A percentile compares a stretch with the other conserved stretches of the same genome.
Evolutionary conservation across 2,329 filamentous ascomycete species (phyloP).

Genomic region (Escovopsis sp.): DNA sequence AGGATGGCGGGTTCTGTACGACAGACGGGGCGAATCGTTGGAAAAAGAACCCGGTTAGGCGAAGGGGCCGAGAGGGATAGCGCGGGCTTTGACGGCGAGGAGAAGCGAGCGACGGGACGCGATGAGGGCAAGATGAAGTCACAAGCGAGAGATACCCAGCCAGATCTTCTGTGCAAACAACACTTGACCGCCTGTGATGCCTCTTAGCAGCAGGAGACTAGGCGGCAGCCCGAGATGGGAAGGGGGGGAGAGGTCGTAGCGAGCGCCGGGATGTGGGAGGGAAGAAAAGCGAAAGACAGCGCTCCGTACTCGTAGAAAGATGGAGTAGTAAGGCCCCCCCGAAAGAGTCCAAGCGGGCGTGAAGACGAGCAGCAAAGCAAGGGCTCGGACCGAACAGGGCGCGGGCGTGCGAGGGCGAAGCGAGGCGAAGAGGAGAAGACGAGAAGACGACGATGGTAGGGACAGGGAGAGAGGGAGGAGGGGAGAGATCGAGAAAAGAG

Average conservation of each 20-base stretch:
- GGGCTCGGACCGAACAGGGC: slow-evolving; percentile 5
- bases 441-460: too few species aligned
- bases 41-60: not conserved
- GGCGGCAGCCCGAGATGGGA: not conserved
- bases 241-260: slow-evolving; percentile 6
- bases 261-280: too few species aligned
- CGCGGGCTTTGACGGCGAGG: not conserved
- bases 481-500: too few species aligned
- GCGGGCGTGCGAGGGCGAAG: slow-evolving; percentile 2
- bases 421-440: slow-evolving; percentile 5
- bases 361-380: not conserved
- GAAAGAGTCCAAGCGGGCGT: slow-evolving; percentile 2
- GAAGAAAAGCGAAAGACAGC: slow-evolving; percentile 9
- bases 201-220: too few species aligned
- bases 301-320: too few species aligned
- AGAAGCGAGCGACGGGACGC: slow-evolving; percentile 6
- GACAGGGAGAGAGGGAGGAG: too few species aligned
- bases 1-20: slow-evolving; percentile 3
- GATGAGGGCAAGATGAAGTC: slow-evolving; percentile 4
- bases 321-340: slow-evolving; percentile 2
- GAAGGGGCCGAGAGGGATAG: not conserved
- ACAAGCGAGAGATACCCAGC: slow-evolving; percentile 2
- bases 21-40: slow-evolving; percentile 5
- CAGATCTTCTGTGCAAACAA: too few species aligned
- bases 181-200: too few species aligned